Evolutionary conservation across 495 filamentous ascomycete genomes (phyloP).

Genomic region (Trichoderma erinaceum): DNA sequence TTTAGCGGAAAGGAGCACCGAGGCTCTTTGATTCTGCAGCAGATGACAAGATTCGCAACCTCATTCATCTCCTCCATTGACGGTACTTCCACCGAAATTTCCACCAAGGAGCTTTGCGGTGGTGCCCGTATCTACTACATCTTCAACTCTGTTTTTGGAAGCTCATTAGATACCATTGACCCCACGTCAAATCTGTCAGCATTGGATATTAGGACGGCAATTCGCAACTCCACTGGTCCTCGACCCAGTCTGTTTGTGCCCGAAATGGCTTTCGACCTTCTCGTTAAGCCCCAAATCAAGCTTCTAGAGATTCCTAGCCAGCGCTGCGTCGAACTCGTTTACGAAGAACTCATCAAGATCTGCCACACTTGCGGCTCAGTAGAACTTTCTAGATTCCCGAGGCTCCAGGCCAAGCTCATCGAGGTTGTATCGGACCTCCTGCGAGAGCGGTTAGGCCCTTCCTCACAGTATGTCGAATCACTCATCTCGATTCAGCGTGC

Average conservation of each 20-base stretch:
- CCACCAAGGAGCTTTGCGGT: slow-evolving; percentile 95
- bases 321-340: slow-evolving; percentile 93
- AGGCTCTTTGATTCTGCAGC: slow-evolving; percentile 86
- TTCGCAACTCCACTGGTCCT: slow-evolving; percentile 95
- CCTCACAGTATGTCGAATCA: slow-evolving; percentile 86
- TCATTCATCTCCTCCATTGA: slow-evolving; percentile 99
- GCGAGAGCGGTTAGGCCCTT: slow-evolving; percentile 82
- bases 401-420: slow-evolving; percentile 93
- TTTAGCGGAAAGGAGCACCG: slow-evolving; percentile 97
- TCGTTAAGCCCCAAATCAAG: slow-evolving; percentile 98
- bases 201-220: slow-evolving; percentile 95
- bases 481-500: slow-evolving; percentile 95
- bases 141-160: slow-evolving; percentile 98
- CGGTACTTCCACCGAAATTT: slow-evolving; percentile 96
- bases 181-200: slow-evolving; percentile 91
- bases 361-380: slow-evolving; percentile 97
- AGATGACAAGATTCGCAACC: slow-evolving; percentile 97
- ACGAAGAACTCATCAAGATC: slow-evolving; percentile 98
- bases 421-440: slow-evolving; percentile 97
- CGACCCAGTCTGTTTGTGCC: slow-evolving; percentile 94
- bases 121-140: slow-evolving; percentile 99
- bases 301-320: slow-evolving; percentile 93
- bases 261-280: slow-evolving; percentile 92
- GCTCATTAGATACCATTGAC: slow-evolving; percentile 91
- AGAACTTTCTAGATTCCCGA: slow-evolving; percentile 84